These are phyloP conservation scores for Botrytis galanthina DNA, from an alignment of 2,329 filamentous ascomycete species.

Conservation along the genomic window DNA sequence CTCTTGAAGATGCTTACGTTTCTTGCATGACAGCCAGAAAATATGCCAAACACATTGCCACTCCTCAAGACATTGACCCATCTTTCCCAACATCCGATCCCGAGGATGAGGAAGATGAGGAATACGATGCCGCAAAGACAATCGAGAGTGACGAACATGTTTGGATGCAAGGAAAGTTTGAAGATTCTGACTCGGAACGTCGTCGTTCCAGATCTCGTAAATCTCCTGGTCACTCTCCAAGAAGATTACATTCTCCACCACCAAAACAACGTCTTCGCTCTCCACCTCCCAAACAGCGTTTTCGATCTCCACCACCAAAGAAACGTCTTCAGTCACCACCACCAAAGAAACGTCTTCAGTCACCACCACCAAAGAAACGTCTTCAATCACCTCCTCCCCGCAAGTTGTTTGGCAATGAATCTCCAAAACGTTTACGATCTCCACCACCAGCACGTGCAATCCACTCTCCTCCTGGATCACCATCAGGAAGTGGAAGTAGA, in stretches of 20 bases:
- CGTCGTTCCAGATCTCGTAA: slow-evolving; percentile 48
- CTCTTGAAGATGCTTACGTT: slow-evolving; percentile 90
- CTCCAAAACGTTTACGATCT: slow-evolving; percentile 58
- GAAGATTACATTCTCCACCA: slow-evolving; percentile 56
- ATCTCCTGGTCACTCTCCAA: slow-evolving; percentile 57
- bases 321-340: slow-evolving; percentile 41
- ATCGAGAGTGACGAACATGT: slow-evolving; percentile 66
- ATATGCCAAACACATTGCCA: slow-evolving; percentile 73
- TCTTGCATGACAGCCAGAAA: slow-evolving; percentile 79
- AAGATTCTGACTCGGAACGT: slow-evolving; percentile 61
- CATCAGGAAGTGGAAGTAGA: slow-evolving; percentile 41
- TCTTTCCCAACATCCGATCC: slow-evolving; percentile 95
- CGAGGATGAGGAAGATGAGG: slow-evolving; percentile 78
- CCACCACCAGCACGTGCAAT: slow-evolving; percentile 59
- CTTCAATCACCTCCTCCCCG: slow-evolving; percentile 40
- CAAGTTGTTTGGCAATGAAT: slow-evolving; percentile 36
- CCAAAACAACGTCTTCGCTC: slow-evolving; percentile 41
- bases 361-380: slow-evolving; percentile 41
- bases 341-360: slow-evolving; percentile 40
- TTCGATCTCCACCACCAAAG: slow-evolving; percentile 40
- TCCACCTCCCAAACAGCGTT: slow-evolving; percentile 41
- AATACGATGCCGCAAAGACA: slow-evolving; percentile 54
- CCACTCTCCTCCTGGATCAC: slow-evolving; percentile 49
- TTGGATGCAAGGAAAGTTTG: slow-evolving; percentile 71
- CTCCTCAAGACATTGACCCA: slow-evolving; percentile 96